phyloP scores from a whole-genome alignment of 768 basidiomycete genomes.

The Lyophyllum shimeji region DNA sequence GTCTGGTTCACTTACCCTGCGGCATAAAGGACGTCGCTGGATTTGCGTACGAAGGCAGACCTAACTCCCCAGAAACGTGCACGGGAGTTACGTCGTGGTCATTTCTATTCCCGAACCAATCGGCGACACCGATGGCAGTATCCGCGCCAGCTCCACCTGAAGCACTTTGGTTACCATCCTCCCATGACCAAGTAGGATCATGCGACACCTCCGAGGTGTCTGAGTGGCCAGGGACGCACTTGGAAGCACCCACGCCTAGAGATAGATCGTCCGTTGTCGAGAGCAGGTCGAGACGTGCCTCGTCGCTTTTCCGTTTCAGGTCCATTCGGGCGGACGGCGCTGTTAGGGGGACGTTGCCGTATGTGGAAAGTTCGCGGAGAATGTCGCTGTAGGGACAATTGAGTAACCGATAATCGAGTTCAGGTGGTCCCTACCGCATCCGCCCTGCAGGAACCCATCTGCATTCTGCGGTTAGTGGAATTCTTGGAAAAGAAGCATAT shows the following conservation, averaged over 20 bases:
- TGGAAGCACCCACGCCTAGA: neutral
- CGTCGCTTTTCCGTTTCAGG: neutral
- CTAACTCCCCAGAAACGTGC: neutral
- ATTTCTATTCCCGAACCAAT: slow-evolving; percentile 3
- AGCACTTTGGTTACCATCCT: neutral
- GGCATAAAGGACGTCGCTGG: neutral
- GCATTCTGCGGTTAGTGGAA: neutral
- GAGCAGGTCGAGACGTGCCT: neutral
- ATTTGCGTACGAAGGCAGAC: neutral
- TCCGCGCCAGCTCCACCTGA: neutral
- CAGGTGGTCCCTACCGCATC: slow-evolving; percentile 29
- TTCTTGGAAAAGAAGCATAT: neutral
- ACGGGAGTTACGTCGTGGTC: neutral
- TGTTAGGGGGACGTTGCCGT: slow-evolving; percentile 21
- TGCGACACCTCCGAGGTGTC: neutral
- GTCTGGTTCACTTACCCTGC: neutral
- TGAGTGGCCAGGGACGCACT: neutral
- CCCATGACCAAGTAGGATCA: neutral
- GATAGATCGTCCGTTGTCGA: neutral
- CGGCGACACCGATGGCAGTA: neutral
- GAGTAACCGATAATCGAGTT: neutral
- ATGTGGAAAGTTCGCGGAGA: slow-evolving; percentile 33
- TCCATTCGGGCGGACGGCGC: neutral
- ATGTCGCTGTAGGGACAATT: slow-evolving; percentile 30
- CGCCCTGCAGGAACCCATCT: slow-evolving; percentile 45